A percentile compares a stretch with the other conserved stretches of the same genome.
Evolutionary conservation across 2,329 filamentous ascomycete genomes (phyloP).

Genomic region (Aureobasidium sp.): DNA sequence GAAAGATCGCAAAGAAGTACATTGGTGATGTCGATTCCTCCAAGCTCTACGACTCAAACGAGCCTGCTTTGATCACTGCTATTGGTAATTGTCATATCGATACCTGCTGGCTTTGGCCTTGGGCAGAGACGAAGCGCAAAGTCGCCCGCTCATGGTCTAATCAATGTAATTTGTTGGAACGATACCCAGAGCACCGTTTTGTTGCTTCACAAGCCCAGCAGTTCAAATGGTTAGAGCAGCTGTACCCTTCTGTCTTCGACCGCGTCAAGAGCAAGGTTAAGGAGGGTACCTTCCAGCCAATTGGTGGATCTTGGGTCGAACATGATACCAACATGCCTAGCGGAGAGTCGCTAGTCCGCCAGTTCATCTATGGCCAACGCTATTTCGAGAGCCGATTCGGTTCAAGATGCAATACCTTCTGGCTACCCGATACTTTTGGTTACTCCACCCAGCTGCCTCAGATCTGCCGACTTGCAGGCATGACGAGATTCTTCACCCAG

Average conservation of each 20-base stretch:
- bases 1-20: slow-evolving; percentile 76
- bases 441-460: slow-evolving; percentile 95
- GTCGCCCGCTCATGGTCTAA: slow-evolving; percentile 93
- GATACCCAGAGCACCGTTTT: slow-evolving; percentile 90
- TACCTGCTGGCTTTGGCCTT: slow-evolving; percentile 97
- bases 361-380: slow-evolving; percentile 91
- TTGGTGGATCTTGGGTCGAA: slow-evolving; percentile 97
- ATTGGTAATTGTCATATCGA: slow-evolving; percentile 98
- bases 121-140: slow-evolving; percentile 95
- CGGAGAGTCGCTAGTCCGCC: slow-evolving; percentile 85
- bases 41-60: slow-evolving; percentile 72
- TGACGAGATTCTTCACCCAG: slow-evolving; percentile 95
- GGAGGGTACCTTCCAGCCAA: slow-evolving; percentile 84
- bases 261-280: slow-evolving; percentile 88
- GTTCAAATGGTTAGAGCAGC: slow-evolving; percentile 90
- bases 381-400: slow-evolving; percentile 94
- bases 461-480: slow-evolving; percentile 85
- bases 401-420: slow-evolving; percentile 82
- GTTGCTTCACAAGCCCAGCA: slow-evolving; percentile 91
- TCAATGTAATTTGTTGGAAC: slow-evolving; percentile 90
- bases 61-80: slow-evolving; percentile 70
- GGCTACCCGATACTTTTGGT: slow-evolving; percentile 96
- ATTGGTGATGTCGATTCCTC: slow-evolving; percentile 75
- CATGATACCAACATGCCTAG: slow-evolving; percentile 97
- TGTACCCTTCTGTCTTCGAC: slow-evolving; percentile 83